Conservation (phyloP, 2,329 filamentous ascomycete genomes). For the Aspergillus glaucus region DNA sequence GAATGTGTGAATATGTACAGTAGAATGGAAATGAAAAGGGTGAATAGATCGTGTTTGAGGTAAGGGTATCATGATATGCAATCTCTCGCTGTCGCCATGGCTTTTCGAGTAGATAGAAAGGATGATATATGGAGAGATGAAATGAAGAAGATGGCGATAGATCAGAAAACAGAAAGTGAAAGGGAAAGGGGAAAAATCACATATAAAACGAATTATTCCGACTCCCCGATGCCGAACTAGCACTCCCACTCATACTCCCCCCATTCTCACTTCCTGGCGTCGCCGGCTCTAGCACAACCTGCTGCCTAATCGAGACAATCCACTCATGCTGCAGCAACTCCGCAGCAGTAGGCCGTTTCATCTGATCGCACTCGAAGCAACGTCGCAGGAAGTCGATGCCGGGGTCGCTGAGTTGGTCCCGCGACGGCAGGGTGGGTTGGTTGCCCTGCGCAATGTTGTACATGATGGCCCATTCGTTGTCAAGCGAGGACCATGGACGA, state of each 20-base stretch:
- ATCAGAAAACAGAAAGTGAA: background rate
- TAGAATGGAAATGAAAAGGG: no score
- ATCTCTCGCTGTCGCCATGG: background rate
- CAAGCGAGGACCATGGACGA: slow-evolving; percentile 87
- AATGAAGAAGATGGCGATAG: background rate
- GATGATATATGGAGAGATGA: background rate
- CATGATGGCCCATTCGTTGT: slow-evolving; percentile 99
- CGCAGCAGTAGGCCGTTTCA: slow-evolving; percentile 69
- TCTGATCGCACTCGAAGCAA: slow-evolving; percentile 82
- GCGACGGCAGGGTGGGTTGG: slow-evolving; percentile 72
- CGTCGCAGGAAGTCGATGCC: slow-evolving; percentile 83
- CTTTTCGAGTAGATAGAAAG: background rate
- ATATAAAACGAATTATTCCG: slow-evolving; percentile 24
- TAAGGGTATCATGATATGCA: no score
- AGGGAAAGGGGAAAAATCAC: background rate
- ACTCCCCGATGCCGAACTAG: slow-evolving; percentile 19
- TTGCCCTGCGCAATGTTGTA: slow-evolving; percentile 99
- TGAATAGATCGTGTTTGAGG: no score
- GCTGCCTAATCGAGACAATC: slow-evolving; percentile 52
- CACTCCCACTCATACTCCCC: slow-evolving; percentile 20
- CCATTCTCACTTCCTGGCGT: slow-evolving; percentile 33
- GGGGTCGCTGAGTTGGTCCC: slow-evolving; percentile 74
- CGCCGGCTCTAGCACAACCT: slow-evolving; percentile 41
- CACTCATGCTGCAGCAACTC: slow-evolving; percentile 93
- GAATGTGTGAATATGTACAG: no score